Conservation (phyloP, 305 asterid genomes). For the Rubia balearica region DNA sequence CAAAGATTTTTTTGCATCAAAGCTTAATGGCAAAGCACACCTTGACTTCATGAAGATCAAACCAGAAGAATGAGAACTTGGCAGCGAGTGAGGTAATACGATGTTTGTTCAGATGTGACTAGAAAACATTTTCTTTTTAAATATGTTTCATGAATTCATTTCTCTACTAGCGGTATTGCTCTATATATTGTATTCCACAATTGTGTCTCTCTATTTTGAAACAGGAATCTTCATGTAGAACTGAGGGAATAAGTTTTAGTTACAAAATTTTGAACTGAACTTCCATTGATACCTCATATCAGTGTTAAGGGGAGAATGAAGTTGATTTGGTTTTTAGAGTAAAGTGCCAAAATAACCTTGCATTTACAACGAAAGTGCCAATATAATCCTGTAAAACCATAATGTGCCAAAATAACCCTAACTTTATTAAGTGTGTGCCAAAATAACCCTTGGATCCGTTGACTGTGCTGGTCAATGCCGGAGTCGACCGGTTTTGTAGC, state of each 20-base stretch:
- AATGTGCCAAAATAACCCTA: too few relatives aligned
- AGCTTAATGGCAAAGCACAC: slow-evolving; percentile 37
- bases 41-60: slow-evolving; percentile 35
- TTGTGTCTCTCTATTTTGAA: background rate
- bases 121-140: background rate
- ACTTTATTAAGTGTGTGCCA: too few relatives aligned
- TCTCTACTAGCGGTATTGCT: background rate
- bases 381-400: too few relatives aligned
- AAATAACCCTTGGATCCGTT: too few relatives aligned
- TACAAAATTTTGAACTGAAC: background rate
- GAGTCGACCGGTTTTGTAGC: too few relatives aligned
- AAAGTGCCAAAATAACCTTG: too few relatives aligned
- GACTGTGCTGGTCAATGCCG: too few relatives aligned
- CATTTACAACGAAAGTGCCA: too few relatives aligned
- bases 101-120: background rate
- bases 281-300: background rate
- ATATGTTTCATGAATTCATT: background rate
- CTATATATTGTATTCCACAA: background rate
- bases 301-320: background rate
- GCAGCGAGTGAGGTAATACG: too few relatives aligned
- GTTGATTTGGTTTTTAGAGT: too few relatives aligned
- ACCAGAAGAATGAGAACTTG: background rate
- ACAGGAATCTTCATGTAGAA: background rate
- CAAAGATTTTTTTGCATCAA: slow-evolving; percentile 28
- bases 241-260: background rate